Base-by-base conservation (phyloP, 306 rosid genomes). In the Citrullus mucosospermus region DNA sequence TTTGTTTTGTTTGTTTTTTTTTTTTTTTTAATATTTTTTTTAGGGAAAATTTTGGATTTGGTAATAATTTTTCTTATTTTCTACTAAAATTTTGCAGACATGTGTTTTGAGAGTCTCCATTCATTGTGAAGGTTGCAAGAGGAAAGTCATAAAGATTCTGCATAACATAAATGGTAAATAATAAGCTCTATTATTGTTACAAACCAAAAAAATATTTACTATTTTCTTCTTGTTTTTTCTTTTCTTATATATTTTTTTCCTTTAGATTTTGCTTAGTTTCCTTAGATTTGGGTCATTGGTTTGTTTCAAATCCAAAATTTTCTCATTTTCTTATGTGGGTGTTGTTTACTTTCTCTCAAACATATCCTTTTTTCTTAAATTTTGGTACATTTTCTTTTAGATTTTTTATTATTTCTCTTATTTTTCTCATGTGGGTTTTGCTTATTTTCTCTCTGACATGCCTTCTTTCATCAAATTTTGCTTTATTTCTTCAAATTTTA, bases 71-170 rank as follows among this genome's bases (percentile, higher is more conserved):
- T 4, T 68, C 75, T 79, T 2, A 0, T 65, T 46, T 68, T 41
- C 63, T 28, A 48, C 58, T 73, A 50, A 50, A 50, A 14, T 28
- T 75, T 75, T 57, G 18, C 53, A 71, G 77, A 71, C 18, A 48
- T 71, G 43, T 53, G 83, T 78, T 32, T 78, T 94, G 82, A 89
- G 67, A 81, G 94, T 92, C 75, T 86, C 92, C 58, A 83, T 92
- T 74, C 96, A 94, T 84, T 94, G 98, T 22, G 91, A 80, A 80
- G 98, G 85, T 34, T 94, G 98, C 92, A 85, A 83, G 80, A 87
- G 87, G 68, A 90, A 89, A 80, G 94, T 90, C 2, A 85, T 81
- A 11, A 89, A 84, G 83, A 46, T 83, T 50, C 86, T 94, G 8
- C 91, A 79, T 30, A 86, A 77, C 22, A 88, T 93, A 18, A 93